Conservation (phyloP, 1,284 basidiomycete genomes). For the Lentinula novae-zelandiae region DNA sequence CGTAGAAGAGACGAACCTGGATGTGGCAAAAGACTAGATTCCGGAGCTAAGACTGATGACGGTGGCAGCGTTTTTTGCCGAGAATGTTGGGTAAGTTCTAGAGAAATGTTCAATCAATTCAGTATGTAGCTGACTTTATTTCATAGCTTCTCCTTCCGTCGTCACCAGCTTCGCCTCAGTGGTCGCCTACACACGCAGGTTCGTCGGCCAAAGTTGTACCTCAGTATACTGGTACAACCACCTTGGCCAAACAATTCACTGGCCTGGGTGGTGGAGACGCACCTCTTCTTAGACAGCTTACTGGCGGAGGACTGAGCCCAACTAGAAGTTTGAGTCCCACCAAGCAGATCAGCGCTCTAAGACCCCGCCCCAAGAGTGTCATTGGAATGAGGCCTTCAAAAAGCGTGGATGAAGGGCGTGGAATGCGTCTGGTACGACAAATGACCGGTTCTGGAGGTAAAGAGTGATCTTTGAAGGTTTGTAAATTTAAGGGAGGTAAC, state of each 20-base stretch:
- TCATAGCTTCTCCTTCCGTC: slow-evolving; percentile 55
- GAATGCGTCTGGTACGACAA: slow-evolving; percentile 65
- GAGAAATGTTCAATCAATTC: slow-evolving; percentile 10
- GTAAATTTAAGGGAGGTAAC: not conserved
- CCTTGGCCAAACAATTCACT: slow-evolving; percentile 72
- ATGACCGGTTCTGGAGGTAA: slow-evolving; percentile 52
- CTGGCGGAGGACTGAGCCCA: slow-evolving; percentile 56
- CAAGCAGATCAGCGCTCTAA: slow-evolving; percentile 43
- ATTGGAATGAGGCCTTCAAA: slow-evolving; percentile 54
- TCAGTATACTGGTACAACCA: slow-evolving; percentile 67
- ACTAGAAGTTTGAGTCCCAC: slow-evolving; percentile 57
- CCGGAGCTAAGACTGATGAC: slow-evolving; percentile 70
- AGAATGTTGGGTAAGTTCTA: slow-evolving; percentile 65
- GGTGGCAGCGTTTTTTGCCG: slow-evolving; percentile 77
- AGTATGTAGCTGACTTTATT: slow-evolving; percentile 11
- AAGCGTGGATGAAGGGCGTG: slow-evolving; percentile 58
- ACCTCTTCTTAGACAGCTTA: slow-evolving; percentile 21
- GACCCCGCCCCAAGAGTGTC: slow-evolving; percentile 60
- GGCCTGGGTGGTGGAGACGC: slow-evolving; percentile 38
- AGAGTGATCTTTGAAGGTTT: not conserved
- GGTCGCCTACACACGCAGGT: slow-evolving; percentile 49
- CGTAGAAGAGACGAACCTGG: slow-evolving; percentile 58
- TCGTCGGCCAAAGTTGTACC: slow-evolving; percentile 36
- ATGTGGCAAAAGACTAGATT: slow-evolving; percentile 78
- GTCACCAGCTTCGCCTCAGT: slow-evolving; percentile 42